These are phyloP conservation scores for Saccharum spontaneum DNA, from an alignment of 176 grass and related monocot species.

Conservation along the genomic window DNA sequence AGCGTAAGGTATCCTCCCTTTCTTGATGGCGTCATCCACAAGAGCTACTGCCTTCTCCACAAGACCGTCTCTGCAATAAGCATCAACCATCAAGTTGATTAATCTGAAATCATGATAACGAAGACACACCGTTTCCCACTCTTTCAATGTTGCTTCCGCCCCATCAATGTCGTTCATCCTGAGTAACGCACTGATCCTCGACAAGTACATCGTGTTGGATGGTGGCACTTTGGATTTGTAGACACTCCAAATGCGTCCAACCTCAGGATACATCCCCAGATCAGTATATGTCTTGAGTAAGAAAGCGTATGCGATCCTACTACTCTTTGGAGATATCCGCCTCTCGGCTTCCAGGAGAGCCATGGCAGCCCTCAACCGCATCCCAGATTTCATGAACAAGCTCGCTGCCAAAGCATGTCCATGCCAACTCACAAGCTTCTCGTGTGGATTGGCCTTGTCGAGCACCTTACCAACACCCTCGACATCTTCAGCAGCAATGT, in stretches of 20 bases:
- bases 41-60: conserved; percentile 58
- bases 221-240: conserved; percentile 33
- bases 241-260: conserved; percentile 41
- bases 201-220: conserved; percentile 52
- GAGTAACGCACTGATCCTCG: conserved; percentile 50
- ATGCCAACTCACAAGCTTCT: conserved; percentile 34
- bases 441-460: not conserved
- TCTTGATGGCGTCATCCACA: conserved; percentile 40
- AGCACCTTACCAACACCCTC: conserved; percentile 37
- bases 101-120: conserved; percentile 40
- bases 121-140: conserved; percentile 34
- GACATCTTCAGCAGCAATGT: conserved; percentile 38
- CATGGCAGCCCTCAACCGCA: conserved; percentile 33
- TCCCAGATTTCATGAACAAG: conserved; percentile 39
- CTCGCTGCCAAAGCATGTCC: conserved; percentile 25
- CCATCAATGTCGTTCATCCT: conserved; percentile 46
- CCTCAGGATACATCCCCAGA: conserved; percentile 41
- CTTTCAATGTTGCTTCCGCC: conserved; percentile 49
- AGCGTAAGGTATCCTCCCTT: conserved; percentile 40
- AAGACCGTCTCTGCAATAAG: conserved; percentile 50
- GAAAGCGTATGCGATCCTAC: conserved; percentile 36
- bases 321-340: conserved; percentile 26
- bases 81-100: conserved; percentile 45
- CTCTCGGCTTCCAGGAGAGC: conserved; percentile 44
- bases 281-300: conserved; percentile 43